These are phyloP conservation scores for Verticillium albo-atrum DNA, from an alignment of 2,329 filamentous ascomycete species.

Conservation along the genomic window DNA sequence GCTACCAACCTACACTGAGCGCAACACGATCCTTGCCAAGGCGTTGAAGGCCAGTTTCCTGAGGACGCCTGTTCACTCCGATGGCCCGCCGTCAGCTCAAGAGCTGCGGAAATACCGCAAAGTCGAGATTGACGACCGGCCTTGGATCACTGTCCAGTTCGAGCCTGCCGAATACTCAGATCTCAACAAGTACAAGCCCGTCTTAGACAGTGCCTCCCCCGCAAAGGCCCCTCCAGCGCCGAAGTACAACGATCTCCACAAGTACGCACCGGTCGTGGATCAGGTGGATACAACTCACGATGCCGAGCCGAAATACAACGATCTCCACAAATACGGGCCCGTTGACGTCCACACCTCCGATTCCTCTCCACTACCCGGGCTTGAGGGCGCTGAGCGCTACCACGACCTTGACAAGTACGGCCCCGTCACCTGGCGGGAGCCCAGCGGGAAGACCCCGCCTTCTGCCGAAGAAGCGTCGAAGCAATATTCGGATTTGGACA, in stretches of 20 bases:
- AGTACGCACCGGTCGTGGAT: slow-evolving; percentile 27
- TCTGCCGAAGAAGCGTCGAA: slow-evolving; percentile 20
- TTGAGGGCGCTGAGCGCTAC: slow-evolving; percentile 16
- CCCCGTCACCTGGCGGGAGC: slow-evolving; percentile 7
- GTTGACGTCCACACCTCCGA: background rate
- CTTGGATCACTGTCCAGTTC: slow-evolving; percentile 10
- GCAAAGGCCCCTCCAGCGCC: slow-evolving; percentile 11
- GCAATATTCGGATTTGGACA: slow-evolving; percentile 34
- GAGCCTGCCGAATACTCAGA: slow-evolving; percentile 15
- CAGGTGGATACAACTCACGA: slow-evolving; percentile 27
- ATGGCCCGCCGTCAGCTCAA: slow-evolving; percentile 25
- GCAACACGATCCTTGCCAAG: background rate
- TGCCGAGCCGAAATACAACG: slow-evolving; percentile 23
- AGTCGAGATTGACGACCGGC: slow-evolving; percentile 22
- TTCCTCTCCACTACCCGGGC: background rate
- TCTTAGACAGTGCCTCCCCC: slow-evolving; percentile 20
- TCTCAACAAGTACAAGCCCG: slow-evolving; percentile 29
- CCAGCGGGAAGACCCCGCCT: slow-evolving; percentile 18
- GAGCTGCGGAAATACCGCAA: slow-evolving; percentile 31
- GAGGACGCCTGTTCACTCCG: slow-evolving; percentile 21
- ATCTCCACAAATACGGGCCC: slow-evolving; percentile 23
- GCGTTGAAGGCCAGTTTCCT: background rate
- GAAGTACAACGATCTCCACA: slow-evolving; percentile 36
- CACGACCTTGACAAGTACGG: slow-evolving; percentile 30
- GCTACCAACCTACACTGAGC: slow-evolving; percentile 17